Evolutionary conservation across 108 stramenopile species (phyloP).

Genomic region (Skeletonema costatum): DNA sequence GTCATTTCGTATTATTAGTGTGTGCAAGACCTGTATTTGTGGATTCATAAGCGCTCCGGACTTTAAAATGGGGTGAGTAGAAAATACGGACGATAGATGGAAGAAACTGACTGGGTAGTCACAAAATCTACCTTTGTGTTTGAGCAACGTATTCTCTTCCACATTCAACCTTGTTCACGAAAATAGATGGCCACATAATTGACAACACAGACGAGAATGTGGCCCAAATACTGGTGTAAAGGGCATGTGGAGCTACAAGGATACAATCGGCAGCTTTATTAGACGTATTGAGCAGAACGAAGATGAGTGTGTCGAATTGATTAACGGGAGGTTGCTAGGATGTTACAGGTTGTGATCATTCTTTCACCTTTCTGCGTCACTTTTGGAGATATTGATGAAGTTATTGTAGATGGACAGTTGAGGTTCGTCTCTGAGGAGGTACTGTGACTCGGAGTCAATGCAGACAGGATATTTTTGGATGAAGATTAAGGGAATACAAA

Average conservation of each 20-base stretch:
- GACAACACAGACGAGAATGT: conserved; percentile 50
- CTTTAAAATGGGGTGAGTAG: conserved; percentile 12
- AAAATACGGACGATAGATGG: neutral
- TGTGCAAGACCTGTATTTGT: conserved; percentile 46
- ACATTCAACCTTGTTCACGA: neutral
- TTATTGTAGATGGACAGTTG: conserved; percentile 16
- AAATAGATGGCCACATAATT: conserved; percentile 31
- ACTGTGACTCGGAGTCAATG: conserved; percentile 33
- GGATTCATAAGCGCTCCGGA: conserved; percentile 48
- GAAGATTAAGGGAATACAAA: conserved; percentile 32
- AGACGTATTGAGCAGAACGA: conserved; percentile 38
- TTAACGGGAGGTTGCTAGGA: conserved; percentile 20
- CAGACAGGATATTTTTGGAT: conserved; percentile 44
- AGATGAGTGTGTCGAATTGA: conserved; percentile 50
- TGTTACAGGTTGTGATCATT: conserved; percentile 29
- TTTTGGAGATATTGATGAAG: conserved; percentile 40
- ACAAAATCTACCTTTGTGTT: neutral
- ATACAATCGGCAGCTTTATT: conserved; percentile 36
- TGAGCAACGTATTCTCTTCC: neutral
- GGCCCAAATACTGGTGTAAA: conserved; percentile 28
- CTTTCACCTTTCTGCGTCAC: conserved; percentile 40
- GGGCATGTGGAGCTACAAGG: conserved; percentile 37
- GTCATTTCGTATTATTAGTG: conserved; percentile 41
- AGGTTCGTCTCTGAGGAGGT: conserved; percentile 13
- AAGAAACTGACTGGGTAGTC: neutral